A percentile compares a stretch with the other conserved stretches of the same genome.
These are phyloP conservation scores for Prinsepia uniflora DNA, from an alignment of 306 rosid species.

Conservation along the genomic window DNA sequence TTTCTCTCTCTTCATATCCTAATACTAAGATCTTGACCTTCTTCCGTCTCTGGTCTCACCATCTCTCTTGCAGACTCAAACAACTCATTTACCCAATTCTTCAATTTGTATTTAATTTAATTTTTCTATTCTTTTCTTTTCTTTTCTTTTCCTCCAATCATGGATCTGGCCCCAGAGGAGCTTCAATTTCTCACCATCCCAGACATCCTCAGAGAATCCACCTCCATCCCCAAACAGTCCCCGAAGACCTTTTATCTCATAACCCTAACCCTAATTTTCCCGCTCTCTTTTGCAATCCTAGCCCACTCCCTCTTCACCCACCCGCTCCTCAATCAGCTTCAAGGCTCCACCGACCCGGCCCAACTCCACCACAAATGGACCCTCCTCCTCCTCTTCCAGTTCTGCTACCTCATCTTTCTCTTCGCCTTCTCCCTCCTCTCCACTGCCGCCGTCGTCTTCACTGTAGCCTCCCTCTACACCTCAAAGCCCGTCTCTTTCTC, in stretches of 20 bases:
- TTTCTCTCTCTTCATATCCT: not conserved
- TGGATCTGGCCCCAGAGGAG: constrained; percentile 92
- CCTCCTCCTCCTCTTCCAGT: constrained; percentile 65
- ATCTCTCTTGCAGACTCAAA: not conserved
- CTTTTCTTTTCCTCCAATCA: not conserved
- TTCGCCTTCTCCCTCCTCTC: constrained; percentile 90
- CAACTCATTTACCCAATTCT: not conserved
- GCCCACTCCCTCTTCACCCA: constrained; percentile 95
- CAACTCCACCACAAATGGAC: constrained; percentile 70
- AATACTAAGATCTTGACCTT: not conserved
- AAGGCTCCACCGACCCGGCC: constrained; percentile 45
- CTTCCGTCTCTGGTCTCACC: not conserved
- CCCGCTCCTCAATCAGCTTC: constrained; percentile 61
- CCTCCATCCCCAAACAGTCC: constrained; percentile 68
- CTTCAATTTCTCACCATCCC: constrained; percentile 62
- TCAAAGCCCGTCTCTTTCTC: constrained; percentile 75
- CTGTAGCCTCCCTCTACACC: constrained; percentile 89
- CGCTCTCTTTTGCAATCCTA: constrained; percentile 83
- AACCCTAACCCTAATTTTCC: constrained; percentile 71
- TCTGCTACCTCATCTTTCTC: constrained; percentile 82
- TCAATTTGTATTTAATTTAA: too few relatives aligned
- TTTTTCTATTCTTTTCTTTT: not conserved
- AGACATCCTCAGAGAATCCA: constrained; percentile 64
- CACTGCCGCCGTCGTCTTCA: constrained; percentile 94
- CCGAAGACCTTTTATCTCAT: constrained; percentile 83